Evolutionary conservation across 1,284 basidiomycete species (phyloP), one percentile per base, ranked within the genome.

Genomic region (Boletus albobrunnescens): DNA sequence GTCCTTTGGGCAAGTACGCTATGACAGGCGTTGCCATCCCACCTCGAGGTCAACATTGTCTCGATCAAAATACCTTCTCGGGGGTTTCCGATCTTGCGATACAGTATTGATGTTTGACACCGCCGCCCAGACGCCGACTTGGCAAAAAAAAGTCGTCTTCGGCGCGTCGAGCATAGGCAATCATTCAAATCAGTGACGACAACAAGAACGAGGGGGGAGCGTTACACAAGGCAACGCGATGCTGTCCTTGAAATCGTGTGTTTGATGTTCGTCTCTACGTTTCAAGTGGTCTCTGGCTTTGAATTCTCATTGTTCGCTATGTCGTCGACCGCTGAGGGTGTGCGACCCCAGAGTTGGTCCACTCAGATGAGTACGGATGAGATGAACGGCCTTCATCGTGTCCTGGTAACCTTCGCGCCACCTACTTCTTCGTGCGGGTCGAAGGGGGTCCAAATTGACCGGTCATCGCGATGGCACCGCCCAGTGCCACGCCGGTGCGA

Each of bases 11-110:
- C 7, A 3, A 26, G 11, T 26, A 26, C 10, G 26, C 12, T 23
- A 30, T 43, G 58, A 44, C 50, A 41, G 31, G 23, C 24, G 14
- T 24, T 17, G 28, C 26, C 35, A 19, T 46, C 35, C 27, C 27
- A 14, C 17, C 38, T 47, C 39, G 43, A 42, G 28, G 16, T 23
- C 23, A 36, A 30, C 22, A 10, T 4, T 17, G 9, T 11, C 42
- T 43, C 32, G 35, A 36, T 41, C 35, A 36, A 30, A 19, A 31
- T 23, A 12, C 11, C 7, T 20, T 33, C 41, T 33, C 44, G 36
- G 30, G 6, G 20, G 13, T 30, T 47, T 33, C 20, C 24, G 23
- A 30, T 47, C 27, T 30, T 19, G 24, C 19, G n/a, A 14, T 17
- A 14, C n/a, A 14, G 5, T 17, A 16, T 14, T 28, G 37, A 20